These are phyloP conservation scores for Neospora caninum DNA, from an alignment of 169 alveolate genomes.

Conservation along the genomic window DNA sequence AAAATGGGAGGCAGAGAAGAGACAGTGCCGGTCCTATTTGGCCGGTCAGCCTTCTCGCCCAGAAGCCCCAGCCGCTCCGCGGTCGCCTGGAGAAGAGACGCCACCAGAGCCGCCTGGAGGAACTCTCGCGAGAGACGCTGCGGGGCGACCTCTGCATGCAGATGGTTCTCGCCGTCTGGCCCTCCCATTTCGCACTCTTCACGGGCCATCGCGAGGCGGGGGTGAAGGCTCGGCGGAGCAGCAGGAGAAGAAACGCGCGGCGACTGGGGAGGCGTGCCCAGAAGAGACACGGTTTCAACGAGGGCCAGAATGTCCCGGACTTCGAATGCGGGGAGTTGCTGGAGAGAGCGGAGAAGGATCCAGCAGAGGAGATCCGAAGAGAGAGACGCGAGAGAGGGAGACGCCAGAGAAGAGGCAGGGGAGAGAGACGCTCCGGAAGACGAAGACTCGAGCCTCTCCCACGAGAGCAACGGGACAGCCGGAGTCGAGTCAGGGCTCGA, in stretches of 20 bases:
- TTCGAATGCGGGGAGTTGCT: not conserved
- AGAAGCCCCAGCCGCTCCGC: not conserved
- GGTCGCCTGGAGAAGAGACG: not conserved
- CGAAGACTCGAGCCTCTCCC: not conserved
- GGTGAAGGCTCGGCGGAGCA: no score
- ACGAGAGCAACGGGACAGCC: not conserved
- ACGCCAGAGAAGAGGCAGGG: not conserved
- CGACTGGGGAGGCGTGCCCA: not conserved
- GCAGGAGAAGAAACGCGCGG: not conserved
- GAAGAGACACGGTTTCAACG: not conserved
- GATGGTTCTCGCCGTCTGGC: not conserved
- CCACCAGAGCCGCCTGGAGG: not conserved
- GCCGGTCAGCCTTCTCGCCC: no score
- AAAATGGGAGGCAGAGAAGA: no score
- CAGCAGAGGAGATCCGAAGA: not conserved
- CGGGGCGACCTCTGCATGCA: not conserved
- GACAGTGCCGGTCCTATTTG: no score
- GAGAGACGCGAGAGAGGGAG: not conserved
- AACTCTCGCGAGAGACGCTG: not conserved
- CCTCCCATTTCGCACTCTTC: not conserved
- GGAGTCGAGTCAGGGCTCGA: not conserved
- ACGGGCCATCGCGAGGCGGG: no score
- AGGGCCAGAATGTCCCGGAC: not conserved
- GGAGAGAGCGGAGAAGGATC: constrained; percentile 13
- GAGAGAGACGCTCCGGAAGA: not conserved